Evolutionary conservation across 2,329 filamentous ascomycete genomes (phyloP).

Genomic region (Massarina eburnea): DNA sequence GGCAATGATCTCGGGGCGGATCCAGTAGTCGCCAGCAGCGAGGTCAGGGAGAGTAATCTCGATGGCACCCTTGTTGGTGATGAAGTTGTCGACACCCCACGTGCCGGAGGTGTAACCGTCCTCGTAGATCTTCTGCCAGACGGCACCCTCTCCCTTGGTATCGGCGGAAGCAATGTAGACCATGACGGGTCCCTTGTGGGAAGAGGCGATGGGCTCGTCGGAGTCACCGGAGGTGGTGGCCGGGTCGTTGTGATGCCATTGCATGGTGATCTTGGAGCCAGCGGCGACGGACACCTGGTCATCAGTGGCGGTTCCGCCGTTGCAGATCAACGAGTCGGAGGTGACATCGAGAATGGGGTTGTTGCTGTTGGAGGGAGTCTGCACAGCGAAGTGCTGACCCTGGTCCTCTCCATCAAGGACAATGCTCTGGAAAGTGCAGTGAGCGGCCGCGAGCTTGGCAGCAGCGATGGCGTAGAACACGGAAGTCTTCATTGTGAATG

Average conservation of each 20-base stretch:
- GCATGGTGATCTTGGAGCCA: slow-evolving; percentile 49
- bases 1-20: slow-evolving; percentile 51
- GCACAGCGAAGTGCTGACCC: slow-evolving; percentile 44
- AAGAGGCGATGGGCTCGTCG: slow-evolving; percentile 56
- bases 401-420: slow-evolving; percentile 44
- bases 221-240: slow-evolving; percentile 27
- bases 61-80: slow-evolving; percentile 47
- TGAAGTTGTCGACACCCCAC: slow-evolving; percentile 47
- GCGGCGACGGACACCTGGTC: slow-evolving; percentile 50
- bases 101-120: slow-evolving; percentile 38
- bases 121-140: slow-evolving; percentile 54
- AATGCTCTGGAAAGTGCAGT: slow-evolving; percentile 44
- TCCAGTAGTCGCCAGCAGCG: slow-evolving; percentile 47
- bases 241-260: slow-evolving; percentile 55
- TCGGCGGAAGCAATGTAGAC: slow-evolving; percentile 54
- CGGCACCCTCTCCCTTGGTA: slow-evolving; percentile 51
- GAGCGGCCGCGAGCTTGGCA: slow-evolving; percentile 35
- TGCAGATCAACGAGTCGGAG: slow-evolving; percentile 39
- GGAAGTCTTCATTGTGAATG: slow-evolving; percentile 36
- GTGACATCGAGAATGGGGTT: slow-evolving; percentile 42
- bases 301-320: slow-evolving; percentile 32
- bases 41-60: slow-evolving; percentile 47
- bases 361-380: slow-evolving; percentile 46
- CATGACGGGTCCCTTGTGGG: slow-evolving; percentile 57
- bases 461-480: slow-evolving; percentile 35